Conservation (phyloP, 768 basidiomycete genomes). For the Boletus rex-veris region DNA sequence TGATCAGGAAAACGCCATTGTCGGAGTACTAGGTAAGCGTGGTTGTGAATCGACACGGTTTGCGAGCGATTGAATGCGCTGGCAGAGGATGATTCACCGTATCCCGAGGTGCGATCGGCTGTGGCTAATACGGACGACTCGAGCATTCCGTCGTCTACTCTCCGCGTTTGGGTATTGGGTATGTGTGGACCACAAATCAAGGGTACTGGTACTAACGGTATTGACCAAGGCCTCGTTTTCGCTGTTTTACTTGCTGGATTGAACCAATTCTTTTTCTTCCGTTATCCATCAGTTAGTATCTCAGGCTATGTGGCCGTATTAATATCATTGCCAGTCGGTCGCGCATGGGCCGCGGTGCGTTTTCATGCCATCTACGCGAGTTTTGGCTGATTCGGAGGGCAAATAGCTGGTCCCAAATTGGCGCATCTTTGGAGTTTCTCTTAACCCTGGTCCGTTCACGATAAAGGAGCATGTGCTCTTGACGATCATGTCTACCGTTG, state of each 20-base stretch:
- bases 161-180: constrained; percentile 63
- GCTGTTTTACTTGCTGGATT: constrained; percentile 63
- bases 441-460: constrained; percentile 74
- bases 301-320: constrained; percentile 63
- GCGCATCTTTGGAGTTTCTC: constrained; percentile 52
- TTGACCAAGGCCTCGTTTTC: constrained; percentile 37
- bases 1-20: constrained; percentile 20
- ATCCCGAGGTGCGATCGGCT: constrained; percentile 77
- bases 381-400: neutral
- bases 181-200: neutral
- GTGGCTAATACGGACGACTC: constrained; percentile 73
- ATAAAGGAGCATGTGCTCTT: constrained; percentile 73
- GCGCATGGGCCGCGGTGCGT: constrained; percentile 51
- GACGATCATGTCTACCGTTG: constrained; percentile 63
- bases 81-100: constrained; percentile 73
- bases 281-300: constrained; percentile 49
- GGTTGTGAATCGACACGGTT: too few relatives aligned
- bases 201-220: neutral
- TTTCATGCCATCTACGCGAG: neutral
- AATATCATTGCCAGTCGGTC: constrained; percentile 65
- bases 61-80: constrained; percentile 11
- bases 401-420: constrained; percentile 46
- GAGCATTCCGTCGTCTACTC: constrained; percentile 53
- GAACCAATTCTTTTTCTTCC: constrained; percentile 77
- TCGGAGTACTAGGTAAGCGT: constrained; percentile 18